Percentiles rank a stretch among this genome's conserved stretches.
Conservation (phyloP, 805 yeast species). For the Danielozyma ontarioensis region DNA sequence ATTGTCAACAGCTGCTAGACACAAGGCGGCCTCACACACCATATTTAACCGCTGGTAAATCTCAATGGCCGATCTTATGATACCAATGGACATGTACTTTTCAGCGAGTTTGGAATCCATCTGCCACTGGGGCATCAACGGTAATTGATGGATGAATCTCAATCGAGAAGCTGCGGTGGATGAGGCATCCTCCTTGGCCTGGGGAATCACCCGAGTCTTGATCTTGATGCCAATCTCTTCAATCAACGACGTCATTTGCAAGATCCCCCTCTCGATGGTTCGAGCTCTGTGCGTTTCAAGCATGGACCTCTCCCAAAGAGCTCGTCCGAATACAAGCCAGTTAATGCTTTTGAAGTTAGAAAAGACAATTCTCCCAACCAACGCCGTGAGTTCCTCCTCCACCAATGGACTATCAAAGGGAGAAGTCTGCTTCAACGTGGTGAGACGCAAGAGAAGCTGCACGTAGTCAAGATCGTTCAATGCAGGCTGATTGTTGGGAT, state of each 20-base stretch:
- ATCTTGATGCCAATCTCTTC: conserved; percentile 79
- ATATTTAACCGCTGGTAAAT: conserved; percentile 76
- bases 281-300: conserved; percentile 75
- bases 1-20: conserved; percentile 82
- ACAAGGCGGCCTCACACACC: conserved; percentile 80
- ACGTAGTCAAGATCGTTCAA: conserved; percentile 65
- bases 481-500: conserved; percentile 79
- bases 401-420: conserved; percentile 69
- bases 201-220: conserved; percentile 48
- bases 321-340: conserved; percentile 75
- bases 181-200: conserved; percentile 22
- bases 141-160: conserved; percentile 66
- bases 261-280: conserved; percentile 88
- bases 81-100: conserved; percentile 79
- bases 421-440: conserved; percentile 59
- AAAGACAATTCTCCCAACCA: conserved; percentile 66
- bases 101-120: conserved; percentile 82
- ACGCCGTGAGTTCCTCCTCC: conserved; percentile 77
- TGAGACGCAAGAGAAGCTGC: conserved; percentile 67
- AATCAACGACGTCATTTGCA: conserved; percentile 88
- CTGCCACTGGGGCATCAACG: conserved; percentile 78
- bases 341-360: conserved; percentile 42
- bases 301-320: conserved; percentile 86
- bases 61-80: conserved; percentile 80
- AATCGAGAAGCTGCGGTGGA: conserved; percentile 49